Base-by-base conservation (phyloP, 306 rosid genomes). In the Lathyrus oleraceus region DNA sequence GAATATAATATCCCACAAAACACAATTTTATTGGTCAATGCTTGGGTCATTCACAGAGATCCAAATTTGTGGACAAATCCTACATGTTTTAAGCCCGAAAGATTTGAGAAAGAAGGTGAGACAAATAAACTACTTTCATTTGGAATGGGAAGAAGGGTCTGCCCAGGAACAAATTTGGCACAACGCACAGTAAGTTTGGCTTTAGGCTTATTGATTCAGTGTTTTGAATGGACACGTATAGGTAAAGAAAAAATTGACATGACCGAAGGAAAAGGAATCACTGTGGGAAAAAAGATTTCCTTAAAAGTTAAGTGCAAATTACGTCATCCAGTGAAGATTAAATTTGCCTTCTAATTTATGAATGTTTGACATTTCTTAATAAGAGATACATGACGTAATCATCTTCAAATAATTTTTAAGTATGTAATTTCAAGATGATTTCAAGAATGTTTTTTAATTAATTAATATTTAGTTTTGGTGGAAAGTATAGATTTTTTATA, bases 11-110 rank as follows among this genome's bases (percentile, higher is more conserved):
- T 81, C 23, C 90, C 88, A 0, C 73, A 66, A 3, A 67, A 48
- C 53, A 85, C 90, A 0, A 85, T 83, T 5, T 47, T 85, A 4
- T 21, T 85, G 16, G 57, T 83, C 4, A 85, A 87, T 40, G 86
- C 78, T 5, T 87, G 88, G 88, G 82, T 74, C 28, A 81, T 83
- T 47, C 87, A 85, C 14, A 83, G 87, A 62, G 90, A 85, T 58
- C 84, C 85, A 3, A 23, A 65, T 2, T 3, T 83, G 5, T 85
- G 90, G 94, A 73, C 65, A 17, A 84, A 83, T 8, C 62, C 80
- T 0, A 63, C 52, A 8, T 59, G 65, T 5, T 88, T 88, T 49
- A 81, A 70, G 60, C 88, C 94, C 0, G 90, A 81, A 39, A 80
- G 94, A 16, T 79, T 79, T n/a, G 60, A 73, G 30, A 73, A 44